Evolutionary conservation across 108 stramenopile genomes (phyloP).

Genomic region (Cyclotella kingstonii): DNA sequence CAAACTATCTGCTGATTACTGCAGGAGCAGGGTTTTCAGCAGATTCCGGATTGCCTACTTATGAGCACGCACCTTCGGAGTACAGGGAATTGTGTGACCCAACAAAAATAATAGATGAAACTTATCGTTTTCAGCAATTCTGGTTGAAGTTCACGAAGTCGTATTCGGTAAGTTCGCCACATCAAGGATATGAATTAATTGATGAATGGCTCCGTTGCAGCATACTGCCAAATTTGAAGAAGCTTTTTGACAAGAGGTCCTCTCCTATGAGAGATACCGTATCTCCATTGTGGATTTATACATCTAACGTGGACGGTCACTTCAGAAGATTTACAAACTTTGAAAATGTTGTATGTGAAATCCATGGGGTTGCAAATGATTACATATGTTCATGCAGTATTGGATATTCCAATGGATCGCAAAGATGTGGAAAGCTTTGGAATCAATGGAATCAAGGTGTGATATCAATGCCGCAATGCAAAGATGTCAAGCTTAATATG

Average conservation of each 20-base stretch:
- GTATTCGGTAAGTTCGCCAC: conserved; percentile 49
- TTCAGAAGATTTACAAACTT: conserved; percentile 40
- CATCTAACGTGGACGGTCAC: conserved; percentile 60
- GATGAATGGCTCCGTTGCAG: conserved; percentile 47
- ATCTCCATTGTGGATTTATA: conserved; percentile 51
- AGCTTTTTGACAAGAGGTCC: too few species aligned
- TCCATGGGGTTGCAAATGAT: conserved; percentile 40
- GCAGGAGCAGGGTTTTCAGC: conserved; percentile 57
- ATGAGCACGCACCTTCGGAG: conserved; percentile 26
- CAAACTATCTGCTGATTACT: conserved; percentile 49
- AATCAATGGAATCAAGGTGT: conserved; percentile 36
- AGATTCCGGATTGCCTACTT: conserved; percentile 52
- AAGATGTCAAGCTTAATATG: background rate
- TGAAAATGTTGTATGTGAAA: conserved; percentile 33
- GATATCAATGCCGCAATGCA: conserved; percentile 4
- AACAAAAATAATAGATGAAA: conserved; percentile 20
- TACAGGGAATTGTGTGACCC: conserved; percentile 52
- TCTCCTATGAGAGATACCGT: background rate
- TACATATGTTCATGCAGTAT: conserved; percentile 38
- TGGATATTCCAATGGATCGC: conserved; percentile 29
- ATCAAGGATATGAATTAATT: conserved; percentile 53
- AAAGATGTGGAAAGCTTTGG: conserved; percentile 31
- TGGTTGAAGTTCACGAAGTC: conserved; percentile 42
- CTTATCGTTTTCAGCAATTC: conserved; percentile 41
- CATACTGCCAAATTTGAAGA: conserved; percentile 10